Conservation (phyloP, 1,139 yeast genomes). For the Hansenula lynferdii region DNA sequence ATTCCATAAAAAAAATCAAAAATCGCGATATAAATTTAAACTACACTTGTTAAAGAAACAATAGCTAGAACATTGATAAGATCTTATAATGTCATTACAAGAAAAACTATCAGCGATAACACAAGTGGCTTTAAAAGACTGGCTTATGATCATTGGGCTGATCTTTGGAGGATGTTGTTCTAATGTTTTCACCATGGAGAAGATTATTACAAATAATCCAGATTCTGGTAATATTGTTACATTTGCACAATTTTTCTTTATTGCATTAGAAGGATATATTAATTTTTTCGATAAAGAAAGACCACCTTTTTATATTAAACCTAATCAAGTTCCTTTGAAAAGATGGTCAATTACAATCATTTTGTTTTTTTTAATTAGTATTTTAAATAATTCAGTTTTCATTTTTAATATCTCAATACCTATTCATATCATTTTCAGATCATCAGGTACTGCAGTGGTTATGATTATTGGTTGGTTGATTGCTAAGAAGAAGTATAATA, state of each 20-base stretch:
- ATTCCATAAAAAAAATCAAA: no score
- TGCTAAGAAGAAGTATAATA: slow-evolving; percentile 41
- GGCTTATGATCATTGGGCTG: slow-evolving; percentile 27
- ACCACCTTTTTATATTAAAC: slow-evolving; percentile 24
- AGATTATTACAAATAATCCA: slow-evolving; percentile 36
- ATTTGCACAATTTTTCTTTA: slow-evolving; percentile 53
- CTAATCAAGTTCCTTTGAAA: slow-evolving; percentile 41
- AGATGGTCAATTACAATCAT: slow-evolving; percentile 46
- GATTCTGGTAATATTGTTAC: slow-evolving; percentile 52
- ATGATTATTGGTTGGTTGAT: slow-evolving; percentile 51
- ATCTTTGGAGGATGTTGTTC: slow-evolving; percentile 75
- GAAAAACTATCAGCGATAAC: no score
- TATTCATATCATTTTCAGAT: slow-evolving; percentile 60
- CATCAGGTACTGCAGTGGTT: slow-evolving; percentile 60
- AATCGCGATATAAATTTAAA: no score
- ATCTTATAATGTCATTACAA: no score
- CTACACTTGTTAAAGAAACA: no score
- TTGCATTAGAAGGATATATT: slow-evolving; percentile 41
- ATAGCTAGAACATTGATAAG: no score
- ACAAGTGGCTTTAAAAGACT: slow-evolving; percentile 19
- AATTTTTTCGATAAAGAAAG: slow-evolving; percentile 29
- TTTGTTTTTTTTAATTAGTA: slow-evolving; percentile 47
- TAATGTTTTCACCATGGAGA: slow-evolving; percentile 61
- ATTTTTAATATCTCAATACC: slow-evolving; percentile 59
- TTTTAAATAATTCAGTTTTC: slow-evolving; percentile 57